Base-by-base conservation (phyloP, 139 green algal genomes). In the Picochlorum sp. region DNA sequence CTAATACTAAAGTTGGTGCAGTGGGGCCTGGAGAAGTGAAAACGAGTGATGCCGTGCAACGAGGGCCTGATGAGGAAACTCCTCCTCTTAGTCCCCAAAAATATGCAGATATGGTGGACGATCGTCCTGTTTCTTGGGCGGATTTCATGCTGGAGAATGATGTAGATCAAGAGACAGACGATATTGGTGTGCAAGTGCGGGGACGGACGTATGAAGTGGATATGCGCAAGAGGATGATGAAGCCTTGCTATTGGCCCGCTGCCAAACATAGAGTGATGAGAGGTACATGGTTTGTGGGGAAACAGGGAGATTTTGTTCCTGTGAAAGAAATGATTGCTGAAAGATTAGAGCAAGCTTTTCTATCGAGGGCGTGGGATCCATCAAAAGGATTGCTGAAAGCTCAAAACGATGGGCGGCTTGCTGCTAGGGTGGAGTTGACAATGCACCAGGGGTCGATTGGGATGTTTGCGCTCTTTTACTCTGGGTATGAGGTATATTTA, bases 231-330 rank as follows among this genome's bases (percentile, higher is more conserved):
- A 65, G 77, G 28, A 63, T 63, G 36, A 49, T 85, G 56, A 29
- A 41, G 26, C 49, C 61, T 28, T 75, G 58, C 60, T 85, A 85
- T 52, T 78, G 61, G 62, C 77, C 77, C 5, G 70, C 49, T 6
- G 20, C 20, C 4, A 7, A 29, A 1, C 76, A 82, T 60, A 65
- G 77, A 7, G 62, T 81, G 32, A 45, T 74, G 20, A 55, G 77
- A 0, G 77, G 76, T 28, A 74, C 76, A 10, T 85, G 77, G 73
- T 85, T 80, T 55, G 59, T 63, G 6, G 75, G 84, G 55, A 77
- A 77, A 41, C 63, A 59, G 8, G 50, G 49, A 13, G 75, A 78
- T 39, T 82, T 63, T 63, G 68, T 78, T n/a, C 75, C 75, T 2
- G 59, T 60, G 40, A 62, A 65, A 58, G 77, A 82, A 30, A 64